Percentiles rank a stretch among this genome's conserved stretches.
These are phyloP conservation scores for Gossypium stocksii DNA, from an alignment of 345 rosid species.

Conservation along the genomic window DNA sequence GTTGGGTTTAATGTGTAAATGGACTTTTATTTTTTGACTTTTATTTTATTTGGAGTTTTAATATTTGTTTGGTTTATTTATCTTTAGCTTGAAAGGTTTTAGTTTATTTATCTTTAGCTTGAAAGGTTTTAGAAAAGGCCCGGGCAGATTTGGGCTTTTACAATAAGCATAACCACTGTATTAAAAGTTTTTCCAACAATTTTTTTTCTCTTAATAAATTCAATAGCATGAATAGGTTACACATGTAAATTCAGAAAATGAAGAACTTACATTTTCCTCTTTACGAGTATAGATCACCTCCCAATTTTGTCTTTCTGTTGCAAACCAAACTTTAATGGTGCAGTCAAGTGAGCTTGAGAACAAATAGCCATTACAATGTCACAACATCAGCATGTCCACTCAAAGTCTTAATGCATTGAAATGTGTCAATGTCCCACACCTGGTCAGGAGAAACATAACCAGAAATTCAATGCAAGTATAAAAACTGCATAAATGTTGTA, in stretches of 20 bases:
- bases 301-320: neutral
- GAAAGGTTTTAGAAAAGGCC: too few relatives aligned
- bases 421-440: constrained; percentile 14
- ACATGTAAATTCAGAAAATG: neutral
- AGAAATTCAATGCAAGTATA: neutral
- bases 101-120: too few relatives aligned
- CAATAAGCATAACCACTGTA: too few relatives aligned
- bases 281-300: neutral
- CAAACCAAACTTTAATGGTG: neutral
- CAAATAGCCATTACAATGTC: constrained; percentile 7
- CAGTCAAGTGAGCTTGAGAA: neutral
- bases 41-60: too few relatives aligned
- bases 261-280: neutral
- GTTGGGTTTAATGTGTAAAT: too few relatives aligned
- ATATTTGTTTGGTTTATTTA: too few relatives aligned
- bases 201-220: neutral
- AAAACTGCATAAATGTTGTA: neutral
- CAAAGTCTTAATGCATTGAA: constrained; percentile 5
- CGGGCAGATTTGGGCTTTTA: too few relatives aligned
- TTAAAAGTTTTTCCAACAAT: too few relatives aligned
- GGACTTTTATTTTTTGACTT: too few relatives aligned
- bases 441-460: neutral
- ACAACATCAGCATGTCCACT: constrained; percentile 18
- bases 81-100: too few relatives aligned
- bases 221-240: neutral